Evolutionary conservation across 2,329 filamentous ascomycete species (phyloP), one percentile per base, ranked within the genome.

Genomic region (Cadophora sp.): DNA sequence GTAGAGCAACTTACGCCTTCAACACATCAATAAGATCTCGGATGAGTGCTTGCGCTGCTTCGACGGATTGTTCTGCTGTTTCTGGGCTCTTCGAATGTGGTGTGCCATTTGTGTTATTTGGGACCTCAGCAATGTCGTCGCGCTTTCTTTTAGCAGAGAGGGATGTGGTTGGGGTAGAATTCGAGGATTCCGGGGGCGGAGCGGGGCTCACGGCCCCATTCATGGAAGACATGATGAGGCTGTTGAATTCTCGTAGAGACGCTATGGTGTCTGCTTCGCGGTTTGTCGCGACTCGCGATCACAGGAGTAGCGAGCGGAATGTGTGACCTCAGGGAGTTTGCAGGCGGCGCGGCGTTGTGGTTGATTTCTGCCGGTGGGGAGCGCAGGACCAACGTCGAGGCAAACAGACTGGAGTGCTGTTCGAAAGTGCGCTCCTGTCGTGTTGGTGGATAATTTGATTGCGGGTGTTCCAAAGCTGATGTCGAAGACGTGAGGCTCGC

Each of bases 121-220:
- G 69, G 62, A 66, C 73, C 56, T 81, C 81, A 71, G 83, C 81
- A 67, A 76, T 80, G 59, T 79, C 77, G 73, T 87, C 85, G 82
- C 86, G 86, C 80, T 89, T 89, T 77, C 87, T 82, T 80, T 89
- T 89, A 66, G 80, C 79, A 30, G 81, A 77, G 41, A 80, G 73
- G 24, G 61, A 63, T 62, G 76, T 74, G 60, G 77, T 73, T 27
- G 74, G 70, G 45, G 72, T 63, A 47, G 36, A 45, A 60, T 70
- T 66, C 45, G 71, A 58, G 47, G 65, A 62, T 13, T 75, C 74
- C 64, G 71, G 72, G 56, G 74, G 76, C 59, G 73, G 73, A 27
- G 72, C 71, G 33, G 80, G 79, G 68, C 78, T 80, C 63, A 78
- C 73, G 64, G 79, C 77, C 72, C 82, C 83, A 76, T 84, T 83